These are phyloP conservation scores for Avena sativa DNA, from an alignment of 176 grass and related monocot species.

Conservation along the genomic window DNA sequence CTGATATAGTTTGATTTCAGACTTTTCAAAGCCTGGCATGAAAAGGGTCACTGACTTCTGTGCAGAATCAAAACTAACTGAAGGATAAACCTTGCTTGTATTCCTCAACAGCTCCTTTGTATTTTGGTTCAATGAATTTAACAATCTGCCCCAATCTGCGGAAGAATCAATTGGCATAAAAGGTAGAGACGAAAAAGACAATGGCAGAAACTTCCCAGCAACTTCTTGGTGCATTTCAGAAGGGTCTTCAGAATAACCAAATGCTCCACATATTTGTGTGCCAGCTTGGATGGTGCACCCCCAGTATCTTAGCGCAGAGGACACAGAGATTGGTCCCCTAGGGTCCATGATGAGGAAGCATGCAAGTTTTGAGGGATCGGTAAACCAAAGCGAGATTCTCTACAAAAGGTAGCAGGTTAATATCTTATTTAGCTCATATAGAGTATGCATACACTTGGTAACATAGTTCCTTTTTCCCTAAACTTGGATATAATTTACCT, in stretches of 20 bases:
- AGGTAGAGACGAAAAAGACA: slow-evolving; percentile 69
- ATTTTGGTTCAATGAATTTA: slow-evolving; percentile 55
- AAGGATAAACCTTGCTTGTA: slow-evolving; percentile 45
- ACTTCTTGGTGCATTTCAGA: slow-evolving; percentile 52
- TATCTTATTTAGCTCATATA: neutral
- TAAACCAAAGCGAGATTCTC: slow-evolving; percentile 65
- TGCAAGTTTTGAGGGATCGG: slow-evolving; percentile 71
- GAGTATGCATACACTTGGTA: slow-evolving; percentile 13
- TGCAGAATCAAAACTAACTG: slow-evolving; percentile 78
- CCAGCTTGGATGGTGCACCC: slow-evolving; percentile 96
- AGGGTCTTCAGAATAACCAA: slow-evolving; percentile 71
- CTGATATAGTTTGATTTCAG: slow-evolving; percentile 91
- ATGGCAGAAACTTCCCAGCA: slow-evolving; percentile 65
- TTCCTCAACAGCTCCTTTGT: slow-evolving; percentile 60
- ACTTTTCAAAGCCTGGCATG: slow-evolving; percentile 95
- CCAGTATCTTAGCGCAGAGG: slow-evolving; percentile 84
- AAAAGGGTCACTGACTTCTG: slow-evolving; percentile 74
- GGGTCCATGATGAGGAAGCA: slow-evolving; percentile 89
- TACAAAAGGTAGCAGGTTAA: slow-evolving; percentile 48
- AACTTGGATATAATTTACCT: slow-evolving; percentile 45
- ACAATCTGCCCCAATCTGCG: slow-evolving; percentile 44
- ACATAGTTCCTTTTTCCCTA: neutral
- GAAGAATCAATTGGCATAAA: slow-evolving; percentile 54
- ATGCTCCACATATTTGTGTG: slow-evolving; percentile 68
- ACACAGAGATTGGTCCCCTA: slow-evolving; percentile 51